A percentile compares a stretch with the other conserved stretches of the same genome.
Evolutionary conservation across 352 stramenopile genomes (phyloP).

Genomic region (Peronospora destructor): DNA sequence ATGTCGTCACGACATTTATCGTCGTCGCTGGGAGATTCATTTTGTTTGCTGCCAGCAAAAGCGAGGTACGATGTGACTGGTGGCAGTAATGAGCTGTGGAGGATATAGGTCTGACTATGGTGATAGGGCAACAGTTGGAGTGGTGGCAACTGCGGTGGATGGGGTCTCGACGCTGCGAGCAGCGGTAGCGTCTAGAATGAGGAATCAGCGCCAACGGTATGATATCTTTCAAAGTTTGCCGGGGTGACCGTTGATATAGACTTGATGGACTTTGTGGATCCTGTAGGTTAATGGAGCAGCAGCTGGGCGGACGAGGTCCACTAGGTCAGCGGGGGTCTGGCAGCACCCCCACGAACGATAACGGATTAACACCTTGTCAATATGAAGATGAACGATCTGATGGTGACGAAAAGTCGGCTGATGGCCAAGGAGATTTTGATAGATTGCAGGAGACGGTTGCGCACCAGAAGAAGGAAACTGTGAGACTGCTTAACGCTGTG

Average conservation of each 20-base stretch:
- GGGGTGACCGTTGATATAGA: background rate
- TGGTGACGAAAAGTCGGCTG: background rate
- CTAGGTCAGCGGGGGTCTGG: slow-evolving; percentile 25
- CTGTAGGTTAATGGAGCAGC: slow-evolving; percentile 76
- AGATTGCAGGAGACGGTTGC: slow-evolving; percentile 47
- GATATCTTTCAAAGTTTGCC: background rate
- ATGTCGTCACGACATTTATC: slow-evolving; percentile 76
- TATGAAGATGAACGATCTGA: slow-evolving; percentile 10
- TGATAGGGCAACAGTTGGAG: slow-evolving; percentile 39
- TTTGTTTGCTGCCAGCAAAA: slow-evolving; percentile 73
- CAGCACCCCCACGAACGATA: slow-evolving; percentile 17
- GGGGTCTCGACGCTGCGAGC: slow-evolving; percentile 68
- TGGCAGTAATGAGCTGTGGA: background rate
- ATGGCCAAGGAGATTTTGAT: slow-evolving; percentile 29
- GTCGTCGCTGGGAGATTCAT: slow-evolving; percentile 78
- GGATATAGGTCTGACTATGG: background rate
- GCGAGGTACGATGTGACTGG: slow-evolving; percentile 27
- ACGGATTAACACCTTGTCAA: slow-evolving; percentile 10
- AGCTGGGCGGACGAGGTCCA: slow-evolving; percentile 42
- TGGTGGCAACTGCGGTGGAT: slow-evolving; percentile 63
- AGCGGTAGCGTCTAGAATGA: slow-evolving; percentile 73
- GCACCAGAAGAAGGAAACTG: slow-evolving; percentile 79
- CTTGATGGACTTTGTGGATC: slow-evolving; percentile 1
- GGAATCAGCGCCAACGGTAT: slow-evolving; percentile 63
- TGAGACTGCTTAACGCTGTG: slow-evolving; percentile 71